phyloP scores from a whole-genome alignment of 23 red algal species.

The Agarophyton chilense region DNA sequence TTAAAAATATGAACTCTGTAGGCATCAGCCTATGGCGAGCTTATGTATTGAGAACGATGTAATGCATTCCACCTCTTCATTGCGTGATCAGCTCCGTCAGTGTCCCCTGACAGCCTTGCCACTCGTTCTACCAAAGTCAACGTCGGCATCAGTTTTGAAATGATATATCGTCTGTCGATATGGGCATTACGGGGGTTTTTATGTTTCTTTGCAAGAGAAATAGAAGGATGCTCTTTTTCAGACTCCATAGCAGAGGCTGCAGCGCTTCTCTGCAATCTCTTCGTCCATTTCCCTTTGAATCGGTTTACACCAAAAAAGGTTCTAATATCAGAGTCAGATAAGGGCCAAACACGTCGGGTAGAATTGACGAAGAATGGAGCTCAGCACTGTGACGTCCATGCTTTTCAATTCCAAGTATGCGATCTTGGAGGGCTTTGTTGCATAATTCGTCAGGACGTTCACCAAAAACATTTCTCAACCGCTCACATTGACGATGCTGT shows the following conservation, averaged over 20 bases:
- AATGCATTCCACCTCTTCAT: conserved; percentile 19
- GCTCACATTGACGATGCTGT: no score
- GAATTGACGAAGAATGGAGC: no score
- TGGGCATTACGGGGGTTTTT: no score
- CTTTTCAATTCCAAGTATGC: no score
- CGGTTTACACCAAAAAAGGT: conserved; percentile 12
- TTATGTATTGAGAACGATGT: neutral
- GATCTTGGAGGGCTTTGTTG: no score
- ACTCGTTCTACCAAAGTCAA: conserved; percentile 3
- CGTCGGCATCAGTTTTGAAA: conserved; percentile 5
- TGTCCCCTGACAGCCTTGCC: neutral
- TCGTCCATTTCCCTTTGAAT: conserved; percentile 20
- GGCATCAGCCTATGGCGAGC: conserved; percentile 19
- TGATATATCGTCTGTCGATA: neutral
- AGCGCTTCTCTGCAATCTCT: neutral
- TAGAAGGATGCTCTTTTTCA: neutral
- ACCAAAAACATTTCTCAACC: no score
- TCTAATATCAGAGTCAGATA: neutral
- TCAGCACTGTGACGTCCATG: no score
- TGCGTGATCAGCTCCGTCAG: neutral
- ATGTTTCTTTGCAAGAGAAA: no score
- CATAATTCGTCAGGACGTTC: no score
- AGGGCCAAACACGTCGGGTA: neutral
- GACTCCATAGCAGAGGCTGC: neutral
- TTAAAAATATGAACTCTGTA: conserved; percentile 7